Evolutionary conservation across 163 green algal genomes (phyloP), one percentile per base, ranked within the genome.

Genomic region (Chloroidium sp.): DNA sequence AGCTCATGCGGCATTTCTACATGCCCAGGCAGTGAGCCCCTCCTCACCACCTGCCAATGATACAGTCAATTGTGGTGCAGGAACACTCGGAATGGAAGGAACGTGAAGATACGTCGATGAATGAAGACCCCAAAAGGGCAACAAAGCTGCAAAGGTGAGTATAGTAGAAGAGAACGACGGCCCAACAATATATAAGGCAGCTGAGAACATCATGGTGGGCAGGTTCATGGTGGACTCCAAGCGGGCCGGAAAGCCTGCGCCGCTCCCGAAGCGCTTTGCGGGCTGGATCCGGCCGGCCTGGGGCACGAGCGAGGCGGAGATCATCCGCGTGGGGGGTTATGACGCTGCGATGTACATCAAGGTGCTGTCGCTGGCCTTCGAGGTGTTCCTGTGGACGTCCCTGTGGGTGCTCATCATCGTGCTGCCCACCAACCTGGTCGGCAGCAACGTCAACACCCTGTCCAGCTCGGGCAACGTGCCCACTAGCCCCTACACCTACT

Each of bases 281-380:
- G 69, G 61, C 10, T 82, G 79, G 79, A 72, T 82, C 14, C 2
- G 61, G 69, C 79, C 79, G 14, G 69, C 74, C 8, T 79, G 69
- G 62, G 72, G 60, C 1, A 79, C 82, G 36, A 81, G 62, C 2
- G 86, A 94, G 78, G 69, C 80, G 0, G 85, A 93, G 36, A 69
- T 94, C 14, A 85, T 94, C 3, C 62, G 67, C 0, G 74, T 81
- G 59, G 90, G 77, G 0, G 93, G 93, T 1, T 83, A 96, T 68
- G 93, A 97, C 78, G 87, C 86, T 0, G 88, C 87, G 2, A 88
- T 95, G 79, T 95, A 94, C 82, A 68, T 97, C 61, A 88, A 92
- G 14, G 84, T 95, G 2, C 83, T 96, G 0, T 72, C 82, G 10
- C 91, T 97, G 77, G 86, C 81, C 8, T 77, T 91, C 60, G 83